phyloP scores from a whole-genome alignment of 1,139 yeast species.

The Trichomonascaceae sp. region DNA sequence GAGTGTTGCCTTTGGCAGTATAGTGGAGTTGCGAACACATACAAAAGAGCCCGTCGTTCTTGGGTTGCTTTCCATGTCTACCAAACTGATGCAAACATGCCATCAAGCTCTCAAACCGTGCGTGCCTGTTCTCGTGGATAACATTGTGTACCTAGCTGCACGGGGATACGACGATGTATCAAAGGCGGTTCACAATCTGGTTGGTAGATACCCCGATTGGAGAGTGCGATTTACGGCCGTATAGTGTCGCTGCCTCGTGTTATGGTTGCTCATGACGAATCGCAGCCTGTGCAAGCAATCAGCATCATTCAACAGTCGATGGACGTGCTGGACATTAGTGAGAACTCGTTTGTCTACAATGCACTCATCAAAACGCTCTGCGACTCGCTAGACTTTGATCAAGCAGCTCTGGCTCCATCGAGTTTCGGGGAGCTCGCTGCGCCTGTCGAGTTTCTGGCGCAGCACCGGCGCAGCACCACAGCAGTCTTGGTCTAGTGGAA shows the following conservation, averaged over 20 bases:
- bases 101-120: conserved; percentile 25
- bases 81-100: conserved; percentile 21
- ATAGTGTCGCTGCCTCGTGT: conserved; percentile 20
- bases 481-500: no score
- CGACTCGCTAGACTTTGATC: conserved; percentile 2
- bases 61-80: conserved; percentile 22
- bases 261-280: conserved; percentile 19
- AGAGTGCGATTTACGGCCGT: conserved; percentile 18
- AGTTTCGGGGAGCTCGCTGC: no score
- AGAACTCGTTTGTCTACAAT: conserved; percentile 2
- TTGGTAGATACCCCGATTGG: no score
- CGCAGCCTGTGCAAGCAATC: conserved; percentile 8
- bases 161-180: conserved; percentile 1
- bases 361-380: conserved; percentile 3
- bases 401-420: no score
- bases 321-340: conserved; percentile 3
- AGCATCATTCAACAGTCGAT: conserved; percentile 1
- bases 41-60: conserved; percentile 23
- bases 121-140: conserved; percentile 23
- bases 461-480: no score
- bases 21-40: conserved; percentile 17
- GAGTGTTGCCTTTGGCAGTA: conserved; percentile 21
- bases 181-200: no score
- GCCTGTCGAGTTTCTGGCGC: no score
- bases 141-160: conserved; percentile 14